Conservation (phyloP, 352 stramenopile species). For the Plasmopara muralis region DNA sequence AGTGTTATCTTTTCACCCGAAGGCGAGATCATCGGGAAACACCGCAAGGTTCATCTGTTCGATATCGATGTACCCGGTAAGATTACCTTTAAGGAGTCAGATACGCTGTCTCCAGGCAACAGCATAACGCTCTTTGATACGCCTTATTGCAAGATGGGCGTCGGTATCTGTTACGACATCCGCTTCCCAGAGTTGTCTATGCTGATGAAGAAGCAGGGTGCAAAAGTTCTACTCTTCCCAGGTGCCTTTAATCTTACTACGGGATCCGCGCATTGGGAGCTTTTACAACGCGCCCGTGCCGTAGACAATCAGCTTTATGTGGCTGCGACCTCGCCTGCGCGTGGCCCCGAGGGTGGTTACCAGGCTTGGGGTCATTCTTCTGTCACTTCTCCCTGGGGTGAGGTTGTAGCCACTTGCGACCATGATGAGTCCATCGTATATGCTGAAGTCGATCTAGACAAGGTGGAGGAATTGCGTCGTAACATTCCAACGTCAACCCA, state of each 20-base stretch:
- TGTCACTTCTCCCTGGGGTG: conserved; percentile 95
- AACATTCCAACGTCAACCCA: conserved; percentile 96
- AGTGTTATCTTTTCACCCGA: conserved; percentile 93
- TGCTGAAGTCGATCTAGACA: conserved; percentile 93
- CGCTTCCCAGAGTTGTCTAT: conserved; percentile 98
- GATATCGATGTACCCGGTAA: conserved; percentile 99
- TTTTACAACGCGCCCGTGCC: conserved; percentile 95
- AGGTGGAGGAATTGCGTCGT: conserved; percentile 92
- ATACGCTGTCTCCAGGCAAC: conserved; percentile 95
- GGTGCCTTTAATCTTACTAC: conserved; percentile 86
- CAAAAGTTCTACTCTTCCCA: conserved; percentile 83
- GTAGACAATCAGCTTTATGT: conserved; percentile 95
- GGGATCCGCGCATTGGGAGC: conserved; percentile 98
- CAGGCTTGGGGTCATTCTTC: conserved; percentile 99
- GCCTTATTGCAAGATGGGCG: conserved; percentile 90
- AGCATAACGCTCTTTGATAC: conserved; percentile 82
- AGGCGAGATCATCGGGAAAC: conserved; percentile 95
- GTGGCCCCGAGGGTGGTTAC: conserved; percentile 93
- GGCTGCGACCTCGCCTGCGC: conserved; percentile 92
- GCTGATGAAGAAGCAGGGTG: conserved; percentile 89
- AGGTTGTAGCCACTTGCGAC: conserved; percentile 93
- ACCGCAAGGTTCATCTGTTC: conserved; percentile 99
- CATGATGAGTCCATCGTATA: conserved; percentile 92
- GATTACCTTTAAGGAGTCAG: conserved; percentile 99
- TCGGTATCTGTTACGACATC: conserved; percentile 99